Evolutionary conservation across 83 land plant genomes (phyloP), one percentile per base, ranked within the genome.

Genomic region (Isoetes engelmannii): DNA sequence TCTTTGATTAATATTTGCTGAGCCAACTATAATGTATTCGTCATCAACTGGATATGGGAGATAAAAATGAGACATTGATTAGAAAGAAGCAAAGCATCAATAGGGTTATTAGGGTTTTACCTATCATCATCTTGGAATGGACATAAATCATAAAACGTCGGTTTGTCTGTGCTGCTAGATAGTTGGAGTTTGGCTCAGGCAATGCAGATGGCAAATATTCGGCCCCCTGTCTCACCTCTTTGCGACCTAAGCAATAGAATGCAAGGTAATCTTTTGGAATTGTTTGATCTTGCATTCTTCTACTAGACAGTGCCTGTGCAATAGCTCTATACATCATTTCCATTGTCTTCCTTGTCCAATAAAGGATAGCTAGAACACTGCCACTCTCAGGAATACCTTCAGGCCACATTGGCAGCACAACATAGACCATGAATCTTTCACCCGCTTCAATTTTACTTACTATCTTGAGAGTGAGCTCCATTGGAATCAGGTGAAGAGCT

Each of bases 91-190:
- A n/a, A n/a, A n/a, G n/a, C n/a, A n/a, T n/a, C n/a, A n/a, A n/a
- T n/a, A n/a, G n/a, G n/a, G n/a, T n/a, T n/a, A 20, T 7, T 44
- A 59, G 48, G 7, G 15, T 45, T 79, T 65, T 76, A 89, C 90
- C 97, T 5, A 91, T 89, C 94, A 91, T 89, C 97, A 91, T 91
- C 78, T 91, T 91, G 15, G 94, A 69, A 71, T 90, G 96, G 47
- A 90, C 93, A 67, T 90, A 90, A 37, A 90, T 88, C 96, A 90
- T 90, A 77, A 91, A 91, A 17, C 97, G 82, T 65, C 97, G 83
- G 12, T 79, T 60, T 62, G 84, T 69, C 75, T 91, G 97, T 47
- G 88, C 86, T 68, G 79, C 69, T 50, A 45, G 70, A 63, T 91
- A 91, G 76, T 88, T 76, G 0, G 88, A 73, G 6, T 57, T 65